Base-by-base conservation (phyloP, 202 grass and related monocot genomes). In the Hordeum pubiflorum region DNA sequence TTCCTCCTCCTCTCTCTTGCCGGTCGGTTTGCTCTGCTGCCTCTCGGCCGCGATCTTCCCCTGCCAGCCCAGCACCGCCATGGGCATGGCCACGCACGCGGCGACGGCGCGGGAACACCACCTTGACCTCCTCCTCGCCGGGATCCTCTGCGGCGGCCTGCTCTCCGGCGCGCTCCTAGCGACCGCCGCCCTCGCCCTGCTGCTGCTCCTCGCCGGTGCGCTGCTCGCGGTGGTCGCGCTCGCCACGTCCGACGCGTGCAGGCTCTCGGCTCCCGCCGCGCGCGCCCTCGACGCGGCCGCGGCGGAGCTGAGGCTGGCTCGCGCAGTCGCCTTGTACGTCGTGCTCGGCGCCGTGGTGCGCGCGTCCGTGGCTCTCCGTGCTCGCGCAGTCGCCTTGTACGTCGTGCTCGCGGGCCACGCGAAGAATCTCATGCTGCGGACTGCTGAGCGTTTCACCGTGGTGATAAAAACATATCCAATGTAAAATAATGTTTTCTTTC, bases 51-150 rank as follows among this genome's bases (percentile, higher is more conserved):
- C 0, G 37, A 34, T 34, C 50, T 60, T 37, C 58, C 3, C 14
- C 26, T 38, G 33, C 2, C 33, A 39, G 32, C 34, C 27, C 38
- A 24, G 5, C 14, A 6, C 44, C 17, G 14, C 44, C 44, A 50
- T 69, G 69, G 14, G 43, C 44, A 50, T 69, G 69, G 14, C 69
- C 4, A 32, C 15, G 69, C 69, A 32, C 24, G 56, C 63, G 33
- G 32, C 44, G 57, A 24, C 40, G 40, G 11, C 68, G 23, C 22
- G 46, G 68, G 7, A 18, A 40, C 31, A 34, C 27, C 89, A 91
- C 79, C 43, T 94, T 31, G 94, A 87, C 54, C 87, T 92, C 46
- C 78, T 97, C 71, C 80, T 94, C 66, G 89, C 85, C 10, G 75
- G 72, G 18, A 67, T 94, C 43, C 80, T 92, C 64, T 85, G 76